phyloP scores from a whole-genome alignment of 108 stramenopile genomes.

The Cyclotella cryptica region DNA sequence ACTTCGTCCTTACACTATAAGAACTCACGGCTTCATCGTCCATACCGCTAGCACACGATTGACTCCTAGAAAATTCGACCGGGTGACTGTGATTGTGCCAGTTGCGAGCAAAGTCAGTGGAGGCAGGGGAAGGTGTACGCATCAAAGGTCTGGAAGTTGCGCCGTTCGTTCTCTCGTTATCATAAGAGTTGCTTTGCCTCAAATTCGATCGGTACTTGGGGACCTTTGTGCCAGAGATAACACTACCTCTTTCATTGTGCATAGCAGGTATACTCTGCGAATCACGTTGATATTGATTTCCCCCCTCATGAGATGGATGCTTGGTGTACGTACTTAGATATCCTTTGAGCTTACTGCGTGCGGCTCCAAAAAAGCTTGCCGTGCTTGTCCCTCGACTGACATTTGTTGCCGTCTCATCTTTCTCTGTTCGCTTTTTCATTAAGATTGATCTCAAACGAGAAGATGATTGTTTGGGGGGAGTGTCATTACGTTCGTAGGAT shows the following conservation, averaged over 20 bases:
- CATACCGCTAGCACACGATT: no score
- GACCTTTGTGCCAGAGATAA: background rate
- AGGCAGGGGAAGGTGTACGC: no score
- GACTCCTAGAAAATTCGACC: no score
- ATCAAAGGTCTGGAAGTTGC: background rate
- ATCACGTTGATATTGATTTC: background rate
- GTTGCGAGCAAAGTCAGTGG: no score
- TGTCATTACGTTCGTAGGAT: no score
- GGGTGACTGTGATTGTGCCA: no score
- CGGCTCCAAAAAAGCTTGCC: background rate
- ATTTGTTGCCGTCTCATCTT: background rate
- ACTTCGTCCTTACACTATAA: background rate
- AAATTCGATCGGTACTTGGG: slow-evolving; percentile 7
- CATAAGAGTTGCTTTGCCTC: background rate
- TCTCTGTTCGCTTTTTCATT: background rate
- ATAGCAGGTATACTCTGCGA: background rate
- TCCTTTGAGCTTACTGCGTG: background rate
- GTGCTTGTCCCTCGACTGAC: background rate
- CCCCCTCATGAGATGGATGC: background rate
- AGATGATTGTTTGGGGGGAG: no score
- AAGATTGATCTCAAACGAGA: background rate
- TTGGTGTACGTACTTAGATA: slow-evolving; percentile 7
- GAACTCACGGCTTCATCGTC: no score
- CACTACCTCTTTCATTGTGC: background rate
- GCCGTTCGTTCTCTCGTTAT: background rate